phyloP scores from a whole-genome alignment of 116 monocot genomes.

The Papilionanthe hybrid region DNA sequence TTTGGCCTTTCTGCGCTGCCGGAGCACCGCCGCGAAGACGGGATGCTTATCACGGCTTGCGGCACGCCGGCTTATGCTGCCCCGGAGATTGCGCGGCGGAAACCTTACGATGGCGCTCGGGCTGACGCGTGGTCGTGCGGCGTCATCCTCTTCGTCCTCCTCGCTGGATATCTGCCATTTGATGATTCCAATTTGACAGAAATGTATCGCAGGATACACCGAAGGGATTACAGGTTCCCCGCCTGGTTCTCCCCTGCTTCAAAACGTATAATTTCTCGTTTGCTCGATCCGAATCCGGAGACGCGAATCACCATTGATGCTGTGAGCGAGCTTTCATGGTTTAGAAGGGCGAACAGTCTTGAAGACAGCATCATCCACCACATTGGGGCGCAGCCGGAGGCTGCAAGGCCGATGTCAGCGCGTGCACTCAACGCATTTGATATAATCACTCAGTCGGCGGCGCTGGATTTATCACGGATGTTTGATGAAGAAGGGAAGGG shows the following conservation, averaged over 20 bases:
- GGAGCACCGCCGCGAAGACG: constrained; percentile 26
- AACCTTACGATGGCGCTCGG: constrained; percentile 45
- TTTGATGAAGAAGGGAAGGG: constrained; percentile 31
- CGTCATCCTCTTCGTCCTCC: constrained; percentile 66
- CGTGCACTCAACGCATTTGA: constrained; percentile 57
- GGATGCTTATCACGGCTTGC: constrained; percentile 48
- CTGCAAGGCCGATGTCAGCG: not conserved
- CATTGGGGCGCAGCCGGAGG: not conserved
- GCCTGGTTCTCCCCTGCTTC: constrained; percentile 38
- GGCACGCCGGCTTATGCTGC: constrained; percentile 64
- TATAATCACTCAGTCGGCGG: constrained; percentile 50
- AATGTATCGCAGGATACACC: constrained; percentile 50
- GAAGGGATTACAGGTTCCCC: constrained; percentile 46
- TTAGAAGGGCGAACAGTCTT: constrained; percentile 32
- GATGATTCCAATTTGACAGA: constrained; percentile 50
- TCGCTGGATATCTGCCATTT: constrained; percentile 58
- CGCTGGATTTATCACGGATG: constrained; percentile 53
- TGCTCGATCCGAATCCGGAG: constrained; percentile 62
- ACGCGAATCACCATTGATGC: constrained; percentile 39
- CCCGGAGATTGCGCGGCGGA: constrained; percentile 44
- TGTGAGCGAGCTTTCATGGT: constrained; percentile 45
- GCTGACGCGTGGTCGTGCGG: constrained; percentile 87
- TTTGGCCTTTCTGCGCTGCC: constrained; percentile 49
- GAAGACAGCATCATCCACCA: constrained; percentile 4
- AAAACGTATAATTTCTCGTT: constrained; percentile 23